Conservation (phyloP, 2,329 filamentous ascomycete genomes). For the Ophiostoma sp. region DNA sequence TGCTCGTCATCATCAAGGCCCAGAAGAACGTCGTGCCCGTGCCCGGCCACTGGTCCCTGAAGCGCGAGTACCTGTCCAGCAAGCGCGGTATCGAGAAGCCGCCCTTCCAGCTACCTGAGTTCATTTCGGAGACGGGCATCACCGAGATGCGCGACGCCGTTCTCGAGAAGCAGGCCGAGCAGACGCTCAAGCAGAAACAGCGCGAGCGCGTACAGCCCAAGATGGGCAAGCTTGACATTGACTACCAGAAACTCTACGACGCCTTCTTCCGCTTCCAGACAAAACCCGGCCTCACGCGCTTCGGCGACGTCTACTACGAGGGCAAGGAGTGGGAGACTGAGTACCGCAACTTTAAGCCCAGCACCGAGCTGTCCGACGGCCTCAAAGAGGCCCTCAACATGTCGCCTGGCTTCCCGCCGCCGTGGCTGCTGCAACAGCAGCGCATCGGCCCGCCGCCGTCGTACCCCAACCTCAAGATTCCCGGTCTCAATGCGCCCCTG, state of each 20-base stretch:
- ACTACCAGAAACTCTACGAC: slow-evolving; percentile 97
- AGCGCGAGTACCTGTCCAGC: slow-evolving; percentile 93
- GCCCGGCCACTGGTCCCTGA: slow-evolving; percentile 88
- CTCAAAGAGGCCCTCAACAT: slow-evolving; percentile 91
- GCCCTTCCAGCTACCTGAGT: slow-evolving; percentile 85
- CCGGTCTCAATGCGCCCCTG: slow-evolving; percentile 87
- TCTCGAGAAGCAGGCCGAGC: slow-evolving; percentile 89
- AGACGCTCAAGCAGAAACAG: slow-evolving; percentile 90
- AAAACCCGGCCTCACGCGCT: slow-evolving; percentile 87
- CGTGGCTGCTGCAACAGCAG: slow-evolving; percentile 97
- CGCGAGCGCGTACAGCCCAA: slow-evolving; percentile 90
- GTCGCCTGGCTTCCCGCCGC: slow-evolving; percentile 84
- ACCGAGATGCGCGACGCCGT: slow-evolving; percentile 97
- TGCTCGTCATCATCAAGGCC: slow-evolving; percentile 91
- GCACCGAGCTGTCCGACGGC: slow-evolving; percentile 80
- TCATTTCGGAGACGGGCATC: slow-evolving; percentile 96
- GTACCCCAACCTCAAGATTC: slow-evolving; percentile 91
- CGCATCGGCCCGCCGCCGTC: slow-evolving; percentile 88
- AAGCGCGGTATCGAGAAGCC: slow-evolving; percentile 96
- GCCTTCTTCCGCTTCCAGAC: slow-evolving; percentile 98
- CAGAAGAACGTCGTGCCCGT: slow-evolving; percentile 95
- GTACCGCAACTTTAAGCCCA: slow-evolving; percentile 80
- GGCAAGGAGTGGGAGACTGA: slow-evolving; percentile 98
- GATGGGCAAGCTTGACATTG: slow-evolving; percentile 95
- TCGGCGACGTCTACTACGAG: slow-evolving; percentile 99